Evolutionary conservation across 352 stramenopile genomes (phyloP).

Genomic region (Phytopythium aichiense): DNA sequence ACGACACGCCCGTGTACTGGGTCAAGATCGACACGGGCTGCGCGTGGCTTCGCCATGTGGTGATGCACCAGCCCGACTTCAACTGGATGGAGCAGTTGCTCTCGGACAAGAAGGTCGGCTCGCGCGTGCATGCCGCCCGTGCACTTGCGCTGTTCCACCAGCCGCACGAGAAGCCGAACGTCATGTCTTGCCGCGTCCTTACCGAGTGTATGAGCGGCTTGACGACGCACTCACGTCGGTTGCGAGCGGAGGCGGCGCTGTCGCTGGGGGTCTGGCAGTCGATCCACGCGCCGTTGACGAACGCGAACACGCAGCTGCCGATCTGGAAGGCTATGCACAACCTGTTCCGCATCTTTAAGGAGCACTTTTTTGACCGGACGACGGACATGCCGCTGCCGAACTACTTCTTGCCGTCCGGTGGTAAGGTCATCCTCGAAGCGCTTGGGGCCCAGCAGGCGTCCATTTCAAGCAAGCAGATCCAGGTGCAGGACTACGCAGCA

Average conservation of each 20-base stretch:
- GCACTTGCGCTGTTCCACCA: slow-evolving; percentile 74
- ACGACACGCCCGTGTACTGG: slow-evolving; percentile 85
- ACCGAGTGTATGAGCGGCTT: slow-evolving; percentile 84
- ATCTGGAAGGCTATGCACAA: slow-evolving; percentile 88
- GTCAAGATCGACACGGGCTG: slow-evolving; percentile 82
- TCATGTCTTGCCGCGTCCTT: slow-evolving; percentile 82
- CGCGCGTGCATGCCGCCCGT: slow-evolving; percentile 72
- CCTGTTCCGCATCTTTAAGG: slow-evolving; percentile 86
- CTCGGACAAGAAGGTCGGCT: slow-evolving; percentile 80
- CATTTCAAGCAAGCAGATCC: slow-evolving; percentile 82
- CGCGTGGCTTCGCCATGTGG: slow-evolving; percentile 73
- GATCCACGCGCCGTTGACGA: slow-evolving; percentile 78
- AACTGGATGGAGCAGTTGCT: slow-evolving; percentile 88
- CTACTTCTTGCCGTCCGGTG: slow-evolving; percentile 81
- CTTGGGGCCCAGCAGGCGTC: slow-evolving; percentile 75
- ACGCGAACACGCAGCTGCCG: slow-evolving; percentile 71
- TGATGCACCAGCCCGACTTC: slow-evolving; percentile 86
- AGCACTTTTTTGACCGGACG: slow-evolving; percentile 78
- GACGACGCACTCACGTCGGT: slow-evolving; percentile 70
- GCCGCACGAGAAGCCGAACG: slow-evolving; percentile 80
- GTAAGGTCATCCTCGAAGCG: slow-evolving; percentile 77
- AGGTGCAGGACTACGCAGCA: slow-evolving; percentile 80
- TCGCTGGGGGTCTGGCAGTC: slow-evolving; percentile 84
- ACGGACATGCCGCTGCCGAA: slow-evolving; percentile 86
- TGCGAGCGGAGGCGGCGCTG: slow-evolving; percentile 70